Conservation (phyloP, 2,329 filamentous ascomycete species). For the Acrocalymma vagum region DNA sequence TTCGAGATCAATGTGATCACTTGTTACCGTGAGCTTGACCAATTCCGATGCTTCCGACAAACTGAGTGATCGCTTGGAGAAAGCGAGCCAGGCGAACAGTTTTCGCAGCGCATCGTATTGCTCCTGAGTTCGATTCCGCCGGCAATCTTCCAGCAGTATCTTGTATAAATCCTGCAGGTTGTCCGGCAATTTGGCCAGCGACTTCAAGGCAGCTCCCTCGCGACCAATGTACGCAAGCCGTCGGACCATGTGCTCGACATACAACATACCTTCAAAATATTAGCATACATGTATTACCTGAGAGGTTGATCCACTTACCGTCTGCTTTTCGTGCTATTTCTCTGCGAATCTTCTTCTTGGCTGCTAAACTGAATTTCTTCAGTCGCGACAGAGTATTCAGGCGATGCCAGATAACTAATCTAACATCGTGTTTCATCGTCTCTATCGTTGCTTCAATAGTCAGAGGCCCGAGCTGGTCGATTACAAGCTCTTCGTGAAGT, state of each 20-base stretch:
- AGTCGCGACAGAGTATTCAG: constrained; percentile 33
- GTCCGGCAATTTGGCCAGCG: constrained; percentile 29
- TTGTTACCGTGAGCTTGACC: constrained; percentile 13
- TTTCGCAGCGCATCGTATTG: constrained; percentile 25
- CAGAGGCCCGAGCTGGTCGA: constrained; percentile 7
- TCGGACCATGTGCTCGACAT: constrained; percentile 46
- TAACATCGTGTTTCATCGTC: constrained; percentile 38
- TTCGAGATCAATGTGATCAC: constrained; percentile 23
- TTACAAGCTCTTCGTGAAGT: constrained; percentile 4
- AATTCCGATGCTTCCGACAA: constrained; percentile 23
- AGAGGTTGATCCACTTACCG: constrained; percentile 30
- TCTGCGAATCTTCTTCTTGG: constrained; percentile 39
- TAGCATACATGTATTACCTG: background rate
- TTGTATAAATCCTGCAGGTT: constrained; percentile 21
- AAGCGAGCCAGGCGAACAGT: constrained; percentile 32
- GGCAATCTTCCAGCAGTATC: constrained; percentile 24
- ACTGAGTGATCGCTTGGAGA: constrained; percentile 25
- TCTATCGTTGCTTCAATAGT: constrained; percentile 30
- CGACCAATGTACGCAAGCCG: constrained; percentile 41
- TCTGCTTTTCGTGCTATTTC: constrained; percentile 40
- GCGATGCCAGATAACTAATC: constrained; percentile 32
- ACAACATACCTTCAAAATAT: constrained; percentile 41
- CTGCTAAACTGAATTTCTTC: constrained; percentile 31
- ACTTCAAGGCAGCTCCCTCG: constrained; percentile 42
- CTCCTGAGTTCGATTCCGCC: constrained; percentile 19